phyloP scores from a whole-genome alignment of 2,329 filamentous ascomycete species.

The Colletotrichum graminicola region DNA sequence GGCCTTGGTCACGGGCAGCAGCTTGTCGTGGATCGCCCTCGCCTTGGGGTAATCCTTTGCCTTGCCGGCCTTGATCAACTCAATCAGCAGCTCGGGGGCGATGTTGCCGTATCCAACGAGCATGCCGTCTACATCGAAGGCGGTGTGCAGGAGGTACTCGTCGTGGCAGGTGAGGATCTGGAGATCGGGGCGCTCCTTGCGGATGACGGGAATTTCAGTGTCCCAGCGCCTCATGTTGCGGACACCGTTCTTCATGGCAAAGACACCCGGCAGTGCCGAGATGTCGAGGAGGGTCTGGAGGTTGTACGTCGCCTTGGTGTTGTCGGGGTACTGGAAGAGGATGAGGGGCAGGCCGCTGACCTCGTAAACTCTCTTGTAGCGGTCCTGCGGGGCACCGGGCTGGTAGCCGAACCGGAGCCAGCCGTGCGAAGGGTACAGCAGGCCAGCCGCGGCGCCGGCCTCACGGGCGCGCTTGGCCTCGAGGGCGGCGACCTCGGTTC shows the following conservation, averaged over 20 bases:
- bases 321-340: slow-evolving; percentile 66
- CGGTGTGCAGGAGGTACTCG: slow-evolving; percentile 65
- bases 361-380: slow-evolving; percentile 64
- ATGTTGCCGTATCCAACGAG: slow-evolving; percentile 68
- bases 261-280: slow-evolving; percentile 63
- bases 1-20: slow-evolving; percentile 64
- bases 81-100: slow-evolving; percentile 62
- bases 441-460: slow-evolving; percentile 63
- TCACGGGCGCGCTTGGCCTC: slow-evolving; percentile 64
- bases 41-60: slow-evolving; percentile 61
- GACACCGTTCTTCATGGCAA: slow-evolving; percentile 69
- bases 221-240: slow-evolving; percentile 70
- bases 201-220: slow-evolving; percentile 66
- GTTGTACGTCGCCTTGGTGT: slow-evolving; percentile 65
- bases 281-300: slow-evolving; percentile 66
- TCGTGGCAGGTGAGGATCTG: slow-evolving; percentile 66
- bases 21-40: slow-evolving; percentile 61
- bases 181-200: slow-evolving; percentile 60
- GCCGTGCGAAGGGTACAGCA: slow-evolving; percentile 65
- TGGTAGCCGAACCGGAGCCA: slow-evolving; percentile 69
- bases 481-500: slow-evolving; percentile 64
- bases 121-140: slow-evolving; percentile 65
- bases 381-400: slow-evolving; percentile 63
- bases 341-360: slow-evolving; percentile 62
- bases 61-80: slow-evolving; percentile 64